Evolutionary conservation across 1,284 basidiomycete species (phyloP).

Genomic region (Cystobasidiaceae sp.): DNA sequence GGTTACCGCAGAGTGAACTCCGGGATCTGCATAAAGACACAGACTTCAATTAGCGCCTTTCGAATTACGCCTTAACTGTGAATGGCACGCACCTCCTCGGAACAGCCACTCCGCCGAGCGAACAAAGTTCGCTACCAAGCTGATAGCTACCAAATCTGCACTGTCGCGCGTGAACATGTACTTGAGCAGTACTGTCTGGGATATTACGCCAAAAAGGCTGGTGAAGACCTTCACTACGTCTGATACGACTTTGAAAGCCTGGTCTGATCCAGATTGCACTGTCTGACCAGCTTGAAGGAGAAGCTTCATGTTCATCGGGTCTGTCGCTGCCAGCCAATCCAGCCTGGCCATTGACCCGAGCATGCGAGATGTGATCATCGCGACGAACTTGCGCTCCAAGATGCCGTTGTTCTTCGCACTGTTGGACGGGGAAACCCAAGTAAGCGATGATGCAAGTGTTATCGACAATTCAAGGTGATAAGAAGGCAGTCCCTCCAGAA

Average conservation of each 20-base stretch:
- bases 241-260: slow-evolving; percentile 11
- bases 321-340: not conserved
- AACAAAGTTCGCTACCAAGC: slow-evolving; percentile 22
- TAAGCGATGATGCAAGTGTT: no score
- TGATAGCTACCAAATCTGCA: slow-evolving; percentile 11
- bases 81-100: slow-evolving; percentile 6
- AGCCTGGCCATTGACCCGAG: not conserved
- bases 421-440: not conserved
- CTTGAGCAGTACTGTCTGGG: slow-evolving; percentile 7
- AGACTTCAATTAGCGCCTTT: not conserved
- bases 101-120: slow-evolving; percentile 24
- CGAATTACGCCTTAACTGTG: not conserved
- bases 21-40: not conserved
- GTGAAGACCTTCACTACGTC: slow-evolving; percentile 22
- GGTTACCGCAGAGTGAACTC: slow-evolving; percentile 8
- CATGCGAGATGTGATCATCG: slow-evolving; percentile 6
- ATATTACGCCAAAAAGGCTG: not conserved
- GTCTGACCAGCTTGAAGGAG: not conserved
- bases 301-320: slow-evolving; percentile 12
- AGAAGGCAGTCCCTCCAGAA: not conserved
- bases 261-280: slow-evolving; percentile 15
- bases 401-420: slow-evolving; percentile 20
- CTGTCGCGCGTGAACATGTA: slow-evolving; percentile 3
- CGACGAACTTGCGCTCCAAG: slow-evolving; percentile 17
- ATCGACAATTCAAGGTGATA: no score